A percentile compares a stretch with the other conserved stretches of the same genome.
phyloP scores from a whole-genome alignment of 106 monocot species.

The Dioscorea alata region DNA sequence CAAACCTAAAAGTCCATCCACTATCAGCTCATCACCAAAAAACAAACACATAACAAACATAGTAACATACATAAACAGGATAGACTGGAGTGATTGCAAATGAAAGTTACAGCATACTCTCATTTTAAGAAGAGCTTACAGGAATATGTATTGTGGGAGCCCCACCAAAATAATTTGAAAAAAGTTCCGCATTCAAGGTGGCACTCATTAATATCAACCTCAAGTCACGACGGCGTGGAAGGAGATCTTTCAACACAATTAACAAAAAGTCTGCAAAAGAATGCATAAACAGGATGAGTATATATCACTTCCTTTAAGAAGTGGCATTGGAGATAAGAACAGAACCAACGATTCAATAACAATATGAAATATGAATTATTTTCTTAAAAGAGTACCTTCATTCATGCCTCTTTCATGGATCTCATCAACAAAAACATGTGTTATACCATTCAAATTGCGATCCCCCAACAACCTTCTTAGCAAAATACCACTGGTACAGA shows the following conservation, averaged over 20 bases:
- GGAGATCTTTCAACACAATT: conserved; percentile 95
- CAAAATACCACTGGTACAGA: conserved; percentile 99
- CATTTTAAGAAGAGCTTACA: conserved; percentile 29
- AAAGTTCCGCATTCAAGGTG: conserved; percentile 97
- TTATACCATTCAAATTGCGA: conserved; percentile 82
- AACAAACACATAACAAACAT: no score
- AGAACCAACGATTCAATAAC: no score
- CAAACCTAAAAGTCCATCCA: no score
- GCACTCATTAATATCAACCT: conserved; percentile 99
- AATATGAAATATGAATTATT: not conserved
- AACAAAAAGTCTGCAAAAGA: conserved; percentile 75
- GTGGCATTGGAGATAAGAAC: no score
- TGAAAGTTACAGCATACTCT: no score
- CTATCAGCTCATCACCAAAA: no score
- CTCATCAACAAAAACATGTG: conserved; percentile 99
- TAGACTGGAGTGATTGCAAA: no score
- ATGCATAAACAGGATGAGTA: conserved; percentile 1
- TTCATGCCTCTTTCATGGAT: conserved; percentile 99
- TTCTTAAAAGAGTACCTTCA: conserved; percentile 61
- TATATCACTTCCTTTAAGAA: not conserved
- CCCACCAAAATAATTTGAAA: conserved; percentile 89
- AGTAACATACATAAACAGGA: no score
- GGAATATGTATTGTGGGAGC: conserved; percentile 97
- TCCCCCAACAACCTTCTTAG: conserved; percentile 90
- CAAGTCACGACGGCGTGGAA: conserved; percentile 79